Evolutionary conservation across 106 monocot species (phyloP), one percentile per base, ranked within the genome.

Genomic region (Dendrobium nobile): DNA sequence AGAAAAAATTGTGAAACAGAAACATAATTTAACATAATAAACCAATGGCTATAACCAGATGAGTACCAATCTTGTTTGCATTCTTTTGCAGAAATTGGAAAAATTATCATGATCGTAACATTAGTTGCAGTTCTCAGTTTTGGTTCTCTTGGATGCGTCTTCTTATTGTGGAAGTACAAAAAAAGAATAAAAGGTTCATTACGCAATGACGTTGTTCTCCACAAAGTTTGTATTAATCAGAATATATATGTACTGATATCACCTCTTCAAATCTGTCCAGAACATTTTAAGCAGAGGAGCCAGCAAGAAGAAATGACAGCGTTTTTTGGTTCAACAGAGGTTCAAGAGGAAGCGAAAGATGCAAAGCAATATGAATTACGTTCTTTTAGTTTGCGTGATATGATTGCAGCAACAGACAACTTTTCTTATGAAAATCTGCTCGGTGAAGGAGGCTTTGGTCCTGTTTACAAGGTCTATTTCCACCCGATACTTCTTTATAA

Each of bases 401-500:
- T 76, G 15, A 27, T 26, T 22, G 76, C 20, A 24, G 81, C 81
- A 26, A 85, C 85, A 5, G 28, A 70, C 1, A 18, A 81, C 16
- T 85, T 85, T 16, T 54, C 73, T n/a, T 51, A 11, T 16, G 19
- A 31, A 17, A 81, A 85, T 55, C 72, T 72, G 16, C 85, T 85
- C 48, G 85, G 85, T 43, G 72, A 77, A 74, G 85, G 85, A 20
- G 85, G 85, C 0, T 85, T 77, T 78, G 85, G 67, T 7, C n/a
- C 68, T 28, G 75, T 77, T 28, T 45, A 59, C 33, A 64, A 77
- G 47, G 65, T 51, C 13, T 51, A 13, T 51, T 51, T 51, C 2
- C 51, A 13, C 51, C 51, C 10, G 13, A 51, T 15, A 11, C 3
- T 13, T 51, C 10, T 51, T 51, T 51, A 51, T 51, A 2, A 13